Percentiles rank a stretch among this genome's conserved stretches.
phyloP scores from a whole-genome alignment of 164 flowering plant species.

The Santalum album region DNA sequence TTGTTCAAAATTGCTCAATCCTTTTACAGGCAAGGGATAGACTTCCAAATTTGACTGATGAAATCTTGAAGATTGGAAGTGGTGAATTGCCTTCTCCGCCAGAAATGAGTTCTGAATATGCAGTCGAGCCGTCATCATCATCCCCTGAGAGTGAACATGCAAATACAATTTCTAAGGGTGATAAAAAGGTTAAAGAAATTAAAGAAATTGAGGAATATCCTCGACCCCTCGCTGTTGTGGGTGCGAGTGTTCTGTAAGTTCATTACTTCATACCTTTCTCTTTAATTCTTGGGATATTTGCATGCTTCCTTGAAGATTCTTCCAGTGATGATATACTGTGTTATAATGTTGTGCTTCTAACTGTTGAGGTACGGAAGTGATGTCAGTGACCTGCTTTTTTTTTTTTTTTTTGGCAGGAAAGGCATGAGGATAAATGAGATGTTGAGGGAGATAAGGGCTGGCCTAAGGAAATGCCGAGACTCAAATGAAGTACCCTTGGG shows the following conservation, averaged over 20 bases:
- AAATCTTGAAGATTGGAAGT: conserved; percentile 59
- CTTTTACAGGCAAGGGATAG: conserved; percentile 52
- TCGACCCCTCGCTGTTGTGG: conserved; percentile 78
- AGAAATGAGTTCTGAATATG: conserved; percentile 17
- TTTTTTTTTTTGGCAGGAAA: conserved; percentile 46
- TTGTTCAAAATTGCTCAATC: too few species aligned
- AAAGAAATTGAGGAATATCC: conserved; percentile 80
- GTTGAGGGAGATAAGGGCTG: conserved; percentile 78
- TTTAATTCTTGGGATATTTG: too few species aligned
- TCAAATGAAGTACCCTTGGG: conserved; percentile 10
- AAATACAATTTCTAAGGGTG: conserved; percentile 9
- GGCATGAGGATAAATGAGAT: conserved; percentile 54
- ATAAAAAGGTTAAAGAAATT: conserved; percentile 25
- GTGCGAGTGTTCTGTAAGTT: conserved; percentile 88
- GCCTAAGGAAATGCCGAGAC: conserved; percentile 49
- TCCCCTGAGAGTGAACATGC: conserved; percentile 17
- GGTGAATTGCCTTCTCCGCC: conserved; percentile 20
- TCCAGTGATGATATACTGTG: too few species aligned
- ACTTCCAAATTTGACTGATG: conserved; percentile 52
- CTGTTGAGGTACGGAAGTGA: too few species aligned
- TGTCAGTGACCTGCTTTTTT: too few species aligned
- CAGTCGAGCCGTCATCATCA: conserved; percentile 9
- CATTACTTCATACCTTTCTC: background rate
- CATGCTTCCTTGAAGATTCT: too few species aligned
- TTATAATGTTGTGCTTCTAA: too few species aligned